These are phyloP conservation scores for Monascus ruber DNA, from an alignment of 2,329 filamentous ascomycete genomes.

Conservation along the genomic window DNA sequence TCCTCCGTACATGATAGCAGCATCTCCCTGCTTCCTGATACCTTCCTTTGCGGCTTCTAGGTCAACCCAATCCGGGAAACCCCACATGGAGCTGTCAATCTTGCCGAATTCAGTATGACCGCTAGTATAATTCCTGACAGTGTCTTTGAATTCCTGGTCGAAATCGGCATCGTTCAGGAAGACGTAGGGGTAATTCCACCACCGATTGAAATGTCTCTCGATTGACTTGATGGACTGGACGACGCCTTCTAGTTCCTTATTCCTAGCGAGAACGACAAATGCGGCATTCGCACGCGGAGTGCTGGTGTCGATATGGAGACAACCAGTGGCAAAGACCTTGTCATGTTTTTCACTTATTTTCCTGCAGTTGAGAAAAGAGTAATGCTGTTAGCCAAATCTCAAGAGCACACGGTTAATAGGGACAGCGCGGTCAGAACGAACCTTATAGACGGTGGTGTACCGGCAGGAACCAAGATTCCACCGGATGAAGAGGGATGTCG, in stretches of 20 bases:
- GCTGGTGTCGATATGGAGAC: slow-evolving; percentile 61
- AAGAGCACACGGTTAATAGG: background rate
- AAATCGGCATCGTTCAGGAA: slow-evolving; percentile 98
- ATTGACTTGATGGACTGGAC: slow-evolving; percentile 96
- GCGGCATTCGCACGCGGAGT: slow-evolving; percentile 81
- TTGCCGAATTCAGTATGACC: slow-evolving; percentile 82
- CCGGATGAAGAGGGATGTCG: slow-evolving; percentile 75
- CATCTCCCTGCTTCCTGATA: slow-evolving; percentile 91
- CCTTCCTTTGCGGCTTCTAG: slow-evolving; percentile 88
- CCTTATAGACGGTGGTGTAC: slow-evolving; percentile 81
- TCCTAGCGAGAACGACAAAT: slow-evolving; percentile 88
- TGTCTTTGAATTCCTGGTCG: slow-evolving; percentile 85
- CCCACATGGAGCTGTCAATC: slow-evolving; percentile 86
- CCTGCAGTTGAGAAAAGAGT: slow-evolving; percentile 35
- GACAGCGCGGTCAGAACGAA: slow-evolving; percentile 34
- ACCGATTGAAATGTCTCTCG: slow-evolving; percentile 96
- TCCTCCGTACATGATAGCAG: slow-evolving; percentile 97
- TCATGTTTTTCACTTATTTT: slow-evolving; percentile 97
- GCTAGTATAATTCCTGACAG: slow-evolving; percentile 82
- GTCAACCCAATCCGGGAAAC: slow-evolving; percentile 93
- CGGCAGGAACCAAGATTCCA: slow-evolving; percentile 75
- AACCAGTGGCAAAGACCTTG: slow-evolving; percentile 89
- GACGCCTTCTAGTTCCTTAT: slow-evolving; percentile 92
- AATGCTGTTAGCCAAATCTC: background rate
- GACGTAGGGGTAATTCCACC: slow-evolving; percentile 97